phyloP scores from a whole-genome alignment of 2,329 filamentous ascomycete species.

The Penicillium sclerotiorum region DNA sequence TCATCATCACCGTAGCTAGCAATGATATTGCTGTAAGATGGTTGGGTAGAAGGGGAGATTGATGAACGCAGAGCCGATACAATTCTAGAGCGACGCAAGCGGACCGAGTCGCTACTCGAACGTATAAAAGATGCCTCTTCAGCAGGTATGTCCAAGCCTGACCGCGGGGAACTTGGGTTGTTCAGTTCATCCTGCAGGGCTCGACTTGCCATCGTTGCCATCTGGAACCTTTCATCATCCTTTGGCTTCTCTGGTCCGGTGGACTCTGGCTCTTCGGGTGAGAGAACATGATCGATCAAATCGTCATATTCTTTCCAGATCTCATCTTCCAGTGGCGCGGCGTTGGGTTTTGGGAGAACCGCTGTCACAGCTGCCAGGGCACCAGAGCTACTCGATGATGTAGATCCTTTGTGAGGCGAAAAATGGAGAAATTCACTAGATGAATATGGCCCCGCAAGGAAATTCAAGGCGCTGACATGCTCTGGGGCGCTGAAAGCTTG shows the following conservation, averaged over 20 bases:
- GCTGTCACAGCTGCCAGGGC: conserved; percentile 67
- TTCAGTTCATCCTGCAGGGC: conserved; percentile 41
- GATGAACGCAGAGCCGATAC: conserved; percentile 54
- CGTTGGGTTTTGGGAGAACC: conserved; percentile 63
- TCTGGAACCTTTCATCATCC: conserved; percentile 34
- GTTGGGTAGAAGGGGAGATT: conserved; percentile 53
- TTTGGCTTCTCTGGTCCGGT: conserved; percentile 19
- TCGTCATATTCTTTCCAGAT: conserved; percentile 96
- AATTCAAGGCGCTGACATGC: conserved; percentile 33
- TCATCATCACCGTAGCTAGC: conserved; percentile 50
- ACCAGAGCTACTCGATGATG: conserved; percentile 66
- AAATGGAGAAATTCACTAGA: conserved; percentile 72
- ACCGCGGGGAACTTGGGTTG: conserved; percentile 16
- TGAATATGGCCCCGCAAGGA: conserved; percentile 42
- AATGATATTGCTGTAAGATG: conserved; percentile 57
- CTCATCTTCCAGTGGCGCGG: conserved; percentile 76
- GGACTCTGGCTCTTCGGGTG: conserved; percentile 39
- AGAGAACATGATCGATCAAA: conserved; percentile 71
- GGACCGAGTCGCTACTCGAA: conserved; percentile 38
- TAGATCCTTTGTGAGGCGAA: conserved; percentile 71
- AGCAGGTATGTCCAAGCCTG: conserved; percentile 15
- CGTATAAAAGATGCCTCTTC: conserved; percentile 30
- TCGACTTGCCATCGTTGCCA: conserved; percentile 43
- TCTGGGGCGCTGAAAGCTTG: conserved; percentile 39
- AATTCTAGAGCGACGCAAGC: conserved; percentile 55